A percentile compares a stretch with the other conserved stretches of the same genome.
These are phyloP conservation scores for Tetrastigma voinierianum DNA, from an alignment of 164 flowering plant genomes.

Conservation along the genomic window DNA sequence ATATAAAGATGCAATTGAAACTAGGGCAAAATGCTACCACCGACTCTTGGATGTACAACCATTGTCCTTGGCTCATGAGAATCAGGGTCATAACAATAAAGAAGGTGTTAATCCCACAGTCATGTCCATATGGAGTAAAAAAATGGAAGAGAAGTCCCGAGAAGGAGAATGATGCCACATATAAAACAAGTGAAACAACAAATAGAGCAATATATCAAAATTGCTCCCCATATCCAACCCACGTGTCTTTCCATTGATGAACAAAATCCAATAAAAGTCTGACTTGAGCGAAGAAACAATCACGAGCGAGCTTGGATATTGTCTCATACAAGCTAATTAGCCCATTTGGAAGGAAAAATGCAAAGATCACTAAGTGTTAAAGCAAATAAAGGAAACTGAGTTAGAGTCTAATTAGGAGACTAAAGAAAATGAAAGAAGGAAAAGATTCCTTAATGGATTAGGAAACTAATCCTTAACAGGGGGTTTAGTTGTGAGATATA, in stretches of 20 bases:
- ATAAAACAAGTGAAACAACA: conserved; percentile 82
- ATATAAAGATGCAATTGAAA: conserved; percentile 82
- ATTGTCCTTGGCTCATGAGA: conserved; percentile 63
- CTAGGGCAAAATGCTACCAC: conserved; percentile 92
- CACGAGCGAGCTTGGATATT: conserved; percentile 87
- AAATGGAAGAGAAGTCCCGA: conserved; percentile 89
- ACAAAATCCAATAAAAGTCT: conserved; percentile 95
- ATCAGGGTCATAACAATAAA: conserved; percentile 79
- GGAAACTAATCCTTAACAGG: too few species aligned
- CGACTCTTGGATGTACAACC: conserved; percentile 80
- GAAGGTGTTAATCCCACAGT: conserved; percentile 93
- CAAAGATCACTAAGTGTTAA: conserved; percentile 77
- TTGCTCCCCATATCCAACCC: conserved; percentile 95
- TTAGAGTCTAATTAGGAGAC: too few species aligned
- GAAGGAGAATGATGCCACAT: conserved; percentile 67
- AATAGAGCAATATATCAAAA: conserved; percentile 93
- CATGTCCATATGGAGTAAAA: conserved; percentile 90
- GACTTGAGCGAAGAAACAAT: conserved; percentile 96
- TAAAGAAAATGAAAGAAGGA: too few species aligned
- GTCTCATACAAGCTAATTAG: conserved; percentile 82
- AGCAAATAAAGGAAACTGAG: too few species aligned
- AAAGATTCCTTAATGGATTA: too few species aligned
- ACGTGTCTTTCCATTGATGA: conserved; percentile 93
- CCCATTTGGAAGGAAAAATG: conserved; percentile 92
- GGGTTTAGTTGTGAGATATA: too few species aligned